Base-by-base conservation (phyloP, 2,329 filamentous ascomycete genomes). In the Dryadomyces quercus-mongolicae region DNA sequence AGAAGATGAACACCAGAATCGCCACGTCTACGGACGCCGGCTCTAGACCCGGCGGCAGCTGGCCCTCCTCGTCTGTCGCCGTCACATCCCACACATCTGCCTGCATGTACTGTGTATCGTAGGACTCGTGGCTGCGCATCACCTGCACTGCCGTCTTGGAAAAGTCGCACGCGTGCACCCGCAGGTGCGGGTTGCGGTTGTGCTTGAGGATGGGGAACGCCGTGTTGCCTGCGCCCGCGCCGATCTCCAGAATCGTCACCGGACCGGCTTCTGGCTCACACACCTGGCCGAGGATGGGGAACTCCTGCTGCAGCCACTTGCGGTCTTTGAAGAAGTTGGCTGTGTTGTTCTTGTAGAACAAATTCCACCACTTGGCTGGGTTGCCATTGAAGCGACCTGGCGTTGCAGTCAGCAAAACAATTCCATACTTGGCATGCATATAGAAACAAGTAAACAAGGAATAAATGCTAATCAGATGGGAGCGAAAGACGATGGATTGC, bases 291-390 rank as follows among this genome's bases (percentile, higher is more conserved):
- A 98, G 73, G 4, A 97, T 73, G 0, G 93, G 93, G 60, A 98
- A 98, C 68, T 98, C 93, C 68, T 97, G 92, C 60, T 86, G 85
- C 36, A 98, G 74, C 93, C 93, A 98, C 68, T 97, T 97, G 59
- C 93, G 81, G 66, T 98, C 87, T 71, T 98, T 98, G 81, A 98
- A 98, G 71, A 98, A 98, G 66, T 97, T 97, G 63, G 85, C 81
- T 20, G 87, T 88, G 70, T 98, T 97, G 72, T 97, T 95, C 71
- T 93, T 91, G 75, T 98, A 98, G 71, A 98, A 98, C 54, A 86
- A 73, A 65, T 98, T 93, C 93, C 93, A 98, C 88, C 90, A 97
- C 69, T 90, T 95, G 58, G 88, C 91, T 0, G 93, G 93, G 60
- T 94, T 81, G 48, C 77, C 74, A 67, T 96, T 97, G 75, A 96